phyloP scores from a whole-genome alignment of 1,139 yeast genomes.

The Martiniozyma asiatica region DNA sequence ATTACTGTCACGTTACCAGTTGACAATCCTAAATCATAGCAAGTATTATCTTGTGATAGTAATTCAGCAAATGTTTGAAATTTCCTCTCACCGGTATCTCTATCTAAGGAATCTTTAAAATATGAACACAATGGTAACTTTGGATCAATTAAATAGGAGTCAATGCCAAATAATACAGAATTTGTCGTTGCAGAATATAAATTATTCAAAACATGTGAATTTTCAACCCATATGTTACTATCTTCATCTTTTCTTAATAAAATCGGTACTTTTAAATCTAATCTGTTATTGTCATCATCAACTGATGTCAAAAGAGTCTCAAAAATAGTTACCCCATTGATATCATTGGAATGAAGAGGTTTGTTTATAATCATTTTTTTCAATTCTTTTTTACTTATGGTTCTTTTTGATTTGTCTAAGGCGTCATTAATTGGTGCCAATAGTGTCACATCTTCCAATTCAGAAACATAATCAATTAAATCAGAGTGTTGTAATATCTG shows the following conservation, averaged over 20 bases:
- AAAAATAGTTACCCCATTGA: slow-evolving; percentile 20
- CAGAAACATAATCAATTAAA: slow-evolving; percentile 56
- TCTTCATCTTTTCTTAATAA: slow-evolving; percentile 15
- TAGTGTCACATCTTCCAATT: slow-evolving; percentile 55
- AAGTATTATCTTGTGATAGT: slow-evolving; percentile 10
- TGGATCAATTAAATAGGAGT: slow-evolving; percentile 28
- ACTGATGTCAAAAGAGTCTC: slow-evolving; percentile 14
- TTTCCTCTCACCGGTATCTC: slow-evolving; percentile 10
- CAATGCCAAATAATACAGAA: slow-evolving; percentile 67
- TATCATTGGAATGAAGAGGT: slow-evolving; percentile 18
- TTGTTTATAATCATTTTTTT: slow-evolving; percentile 21
- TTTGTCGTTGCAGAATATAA: slow-evolving; percentile 55
- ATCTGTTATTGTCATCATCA: slow-evolving; percentile 9
- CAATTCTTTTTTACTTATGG: slow-evolving; percentile 9
- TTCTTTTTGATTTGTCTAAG: slow-evolving; percentile 24
- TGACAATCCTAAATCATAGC: slow-evolving; percentile 6
- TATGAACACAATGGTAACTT: slow-evolving; percentile 13
- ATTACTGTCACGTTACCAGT: slow-evolving; percentile 26
- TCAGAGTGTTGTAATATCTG: slow-evolving; percentile 55
- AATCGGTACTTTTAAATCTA: slow-evolving; percentile 17
- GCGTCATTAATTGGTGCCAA: slow-evolving; percentile 86
- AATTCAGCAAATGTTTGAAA: slow-evolving; percentile 12
- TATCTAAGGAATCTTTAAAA: slow-evolving; percentile 7
- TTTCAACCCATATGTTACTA: slow-evolving; percentile 30
- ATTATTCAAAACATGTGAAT: slow-evolving; percentile 46